These are phyloP conservation scores for Rhizopogon vinicolor DNA, from an alignment of 768 basidiomycete genomes.

Conservation along the genomic window DNA sequence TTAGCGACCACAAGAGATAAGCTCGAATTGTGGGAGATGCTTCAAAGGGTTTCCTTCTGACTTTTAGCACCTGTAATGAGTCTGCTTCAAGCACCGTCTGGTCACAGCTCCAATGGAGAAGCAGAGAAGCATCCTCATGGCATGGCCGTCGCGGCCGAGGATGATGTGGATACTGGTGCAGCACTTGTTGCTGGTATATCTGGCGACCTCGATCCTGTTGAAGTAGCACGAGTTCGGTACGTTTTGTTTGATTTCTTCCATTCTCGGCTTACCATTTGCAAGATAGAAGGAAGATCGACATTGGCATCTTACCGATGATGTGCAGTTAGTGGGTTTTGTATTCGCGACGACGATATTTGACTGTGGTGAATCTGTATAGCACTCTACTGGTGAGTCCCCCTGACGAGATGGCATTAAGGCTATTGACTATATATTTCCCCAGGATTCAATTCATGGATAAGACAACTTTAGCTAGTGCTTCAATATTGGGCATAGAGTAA, in stretches of 20 bases:
- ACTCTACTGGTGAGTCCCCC: conserved; percentile 45
- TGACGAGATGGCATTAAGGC: not conserved
- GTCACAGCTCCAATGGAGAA: not conserved
- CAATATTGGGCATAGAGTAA: conserved; percentile 68
- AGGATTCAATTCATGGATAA: conserved; percentile 83
- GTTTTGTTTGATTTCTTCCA: conserved; percentile 1
- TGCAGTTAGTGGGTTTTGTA: conserved; percentile 44
- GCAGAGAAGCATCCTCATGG: conserved; percentile 13
- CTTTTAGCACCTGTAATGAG: not conserved
- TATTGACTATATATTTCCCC: not conserved
- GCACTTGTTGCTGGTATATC: conserved; percentile 45
- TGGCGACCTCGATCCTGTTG: conserved; percentile 43
- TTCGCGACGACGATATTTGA: not conserved
- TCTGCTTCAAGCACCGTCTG: not conserved
- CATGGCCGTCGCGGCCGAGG: conserved; percentile 33
- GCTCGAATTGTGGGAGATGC: not conserved
- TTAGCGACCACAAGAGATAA: not conserved
- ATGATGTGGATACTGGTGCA: conserved; percentile 61
- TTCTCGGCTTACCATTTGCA: not conserved
- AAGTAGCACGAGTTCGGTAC: conserved; percentile 49
- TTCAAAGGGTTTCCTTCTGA: not conserved
- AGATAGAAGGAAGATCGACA: conserved; percentile 56
- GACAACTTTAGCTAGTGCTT: conserved; percentile 60
- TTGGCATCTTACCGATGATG: conserved; percentile 66
- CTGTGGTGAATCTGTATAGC: conserved; percentile 25